Evolutionary conservation across 177 flowering plant species (phyloP).

Genomic region (Tripterygium wilfordii): DNA sequence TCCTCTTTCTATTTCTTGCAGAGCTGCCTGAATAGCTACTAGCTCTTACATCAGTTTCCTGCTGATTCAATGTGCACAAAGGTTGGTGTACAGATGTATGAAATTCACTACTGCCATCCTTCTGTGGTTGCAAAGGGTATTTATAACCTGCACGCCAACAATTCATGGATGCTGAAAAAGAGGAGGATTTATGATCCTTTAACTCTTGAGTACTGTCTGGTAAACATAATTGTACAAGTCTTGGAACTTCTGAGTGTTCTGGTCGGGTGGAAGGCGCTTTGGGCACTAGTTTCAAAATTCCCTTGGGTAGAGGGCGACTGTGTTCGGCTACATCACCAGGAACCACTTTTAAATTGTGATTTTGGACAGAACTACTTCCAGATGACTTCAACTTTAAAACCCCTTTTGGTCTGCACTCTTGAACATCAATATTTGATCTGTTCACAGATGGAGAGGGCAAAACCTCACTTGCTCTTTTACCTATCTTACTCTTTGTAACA

Average conservation of each 20-base stretch:
- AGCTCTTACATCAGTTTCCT: conserved; percentile 4
- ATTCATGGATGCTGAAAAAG: conserved; percentile 9
- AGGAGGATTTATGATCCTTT: background rate
- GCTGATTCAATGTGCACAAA: conserved; percentile 12
- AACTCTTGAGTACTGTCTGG: conserved; percentile 5
- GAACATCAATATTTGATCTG: conserved; percentile 15
- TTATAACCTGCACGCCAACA: conserved; percentile 10
- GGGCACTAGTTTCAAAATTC: conserved; percentile 29
- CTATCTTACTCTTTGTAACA: conserved; percentile 4
- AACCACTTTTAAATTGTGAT: background rate
- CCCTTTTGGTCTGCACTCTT: conserved; percentile 19
- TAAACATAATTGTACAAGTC: conserved; percentile 2
- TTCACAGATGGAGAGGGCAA: conserved; percentile 14
- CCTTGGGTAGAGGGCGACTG: conserved; percentile 21
- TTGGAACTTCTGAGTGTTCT: conserved; percentile 6
- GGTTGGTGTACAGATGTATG: conserved; percentile 11
- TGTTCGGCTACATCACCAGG: background rate
- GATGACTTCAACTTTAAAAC: conserved; percentile 23
- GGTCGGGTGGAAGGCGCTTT: conserved; percentile 15
- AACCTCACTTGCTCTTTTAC: conserved; percentile 5
- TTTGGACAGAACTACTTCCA: conserved; percentile 10
- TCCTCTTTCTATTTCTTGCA: conserved; percentile 11
- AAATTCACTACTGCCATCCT: conserved; percentile 9
- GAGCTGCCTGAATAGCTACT: conserved; percentile 6
- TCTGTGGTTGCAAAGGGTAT: conserved; percentile 12